Conservation (phyloP, 257 asterid species). For the Nemophila menziesii region DNA sequence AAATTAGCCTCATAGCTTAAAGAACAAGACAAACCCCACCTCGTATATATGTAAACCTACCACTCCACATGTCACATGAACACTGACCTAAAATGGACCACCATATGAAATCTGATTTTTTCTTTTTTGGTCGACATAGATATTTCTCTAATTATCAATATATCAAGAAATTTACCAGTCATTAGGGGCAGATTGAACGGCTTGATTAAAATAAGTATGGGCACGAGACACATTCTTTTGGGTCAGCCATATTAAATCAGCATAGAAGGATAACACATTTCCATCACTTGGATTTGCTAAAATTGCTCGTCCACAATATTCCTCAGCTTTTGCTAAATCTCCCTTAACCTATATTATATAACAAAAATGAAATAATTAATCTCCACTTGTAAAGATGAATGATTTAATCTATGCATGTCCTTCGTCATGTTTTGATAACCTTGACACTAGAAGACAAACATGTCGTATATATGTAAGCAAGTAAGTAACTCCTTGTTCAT, state of each 20-base stretch:
- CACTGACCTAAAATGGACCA: neutral
- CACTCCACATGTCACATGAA: neutral
- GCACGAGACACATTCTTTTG: conserved; percentile 64
- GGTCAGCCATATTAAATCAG: conserved; percentile 75
- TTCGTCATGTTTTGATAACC: too few species aligned
- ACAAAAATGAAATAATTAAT: too few species aligned
- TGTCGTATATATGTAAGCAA: too few species aligned
- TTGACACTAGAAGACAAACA: too few species aligned
- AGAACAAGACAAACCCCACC: too few species aligned
- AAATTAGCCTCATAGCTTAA: too few species aligned
- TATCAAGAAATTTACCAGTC: conserved; percentile 40
- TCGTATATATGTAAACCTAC: too few species aligned
- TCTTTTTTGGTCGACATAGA: neutral
- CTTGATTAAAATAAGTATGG: conserved; percentile 62
- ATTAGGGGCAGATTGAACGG: conserved; percentile 61
- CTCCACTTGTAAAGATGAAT: too few species aligned
- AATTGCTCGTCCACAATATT: conserved; percentile 73
- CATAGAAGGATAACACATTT: conserved; percentile 64
- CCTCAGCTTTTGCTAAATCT: conserved; percentile 65
- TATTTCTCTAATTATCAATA: too few species aligned
- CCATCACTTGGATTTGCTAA: conserved; percentile 60
- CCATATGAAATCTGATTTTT: neutral
- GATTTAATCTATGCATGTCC: too few species aligned
- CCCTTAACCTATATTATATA: conserved; percentile 53
- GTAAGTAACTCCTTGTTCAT: too few species aligned